Percentiles rank a stretch among this genome's conserved stretches.
These are phyloP conservation scores for Claviceps paspali DNA, from an alignment of 2,329 filamentous ascomycete species.

Conservation along the genomic window DNA sequence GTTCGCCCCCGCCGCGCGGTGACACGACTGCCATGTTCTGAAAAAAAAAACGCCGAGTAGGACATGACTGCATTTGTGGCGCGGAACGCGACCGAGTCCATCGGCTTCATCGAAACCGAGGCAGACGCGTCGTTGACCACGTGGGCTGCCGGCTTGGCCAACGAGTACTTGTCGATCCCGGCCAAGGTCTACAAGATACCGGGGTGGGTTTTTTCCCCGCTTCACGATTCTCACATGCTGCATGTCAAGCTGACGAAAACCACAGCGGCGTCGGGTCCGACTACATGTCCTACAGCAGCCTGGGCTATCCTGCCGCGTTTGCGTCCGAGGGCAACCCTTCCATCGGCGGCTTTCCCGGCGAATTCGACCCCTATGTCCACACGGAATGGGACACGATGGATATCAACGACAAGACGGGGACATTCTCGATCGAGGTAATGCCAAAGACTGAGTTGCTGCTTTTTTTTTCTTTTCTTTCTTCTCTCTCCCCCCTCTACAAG, in stretches of 20 bases:
- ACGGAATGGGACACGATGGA: conserved; percentile 21
- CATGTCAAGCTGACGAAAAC: not conserved
- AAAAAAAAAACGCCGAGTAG: conserved; percentile 26
- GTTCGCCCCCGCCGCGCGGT: too few species aligned
- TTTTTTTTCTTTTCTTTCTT: too few species aligned
- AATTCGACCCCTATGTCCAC: conserved; percentile 25
- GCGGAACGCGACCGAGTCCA: conserved; percentile 22
- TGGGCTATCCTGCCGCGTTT: conserved; percentile 24
- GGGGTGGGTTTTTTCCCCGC: conserved; percentile 7
- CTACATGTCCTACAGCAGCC: conserved; percentile 24
- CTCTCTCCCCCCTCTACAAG: too few species aligned
- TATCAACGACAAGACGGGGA: conserved; percentile 21
- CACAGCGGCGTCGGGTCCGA: conserved; percentile 22
- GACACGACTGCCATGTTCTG: too few species aligned
- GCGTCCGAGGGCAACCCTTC: conserved; percentile 23
- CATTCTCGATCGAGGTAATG: conserved; percentile 22
- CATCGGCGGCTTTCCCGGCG: conserved; percentile 15
- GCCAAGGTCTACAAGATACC: conserved; percentile 18
- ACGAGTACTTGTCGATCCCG: conserved; percentile 22
- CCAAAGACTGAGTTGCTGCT: too few species aligned
- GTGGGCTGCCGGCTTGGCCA: conserved; percentile 19
- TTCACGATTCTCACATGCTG: not conserved
- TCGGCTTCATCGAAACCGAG: conserved; percentile 23
- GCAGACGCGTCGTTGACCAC: conserved; percentile 21
- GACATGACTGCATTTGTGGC: conserved; percentile 26